Evolutionary conservation across 129 eudicot genomes (phyloP).

Genomic region (Oenanthe sinensis): DNA sequence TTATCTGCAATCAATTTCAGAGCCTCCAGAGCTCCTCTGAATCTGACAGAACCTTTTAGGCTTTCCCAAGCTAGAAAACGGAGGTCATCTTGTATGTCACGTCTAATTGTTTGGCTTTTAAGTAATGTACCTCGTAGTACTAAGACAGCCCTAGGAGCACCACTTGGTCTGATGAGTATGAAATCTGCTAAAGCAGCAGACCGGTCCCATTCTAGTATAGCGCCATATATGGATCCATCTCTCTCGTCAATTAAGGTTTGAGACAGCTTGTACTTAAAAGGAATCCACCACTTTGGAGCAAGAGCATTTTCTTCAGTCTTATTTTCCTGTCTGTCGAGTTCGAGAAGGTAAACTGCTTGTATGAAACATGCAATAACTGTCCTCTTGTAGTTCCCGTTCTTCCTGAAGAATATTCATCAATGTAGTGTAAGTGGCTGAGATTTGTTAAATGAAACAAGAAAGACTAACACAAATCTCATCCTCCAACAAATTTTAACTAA

Average conservation of each 20-base stretch:
- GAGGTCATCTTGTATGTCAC: conserved; percentile 85
- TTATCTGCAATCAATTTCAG: conserved; percentile 42
- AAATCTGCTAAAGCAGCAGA: conserved; percentile 84
- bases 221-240: conserved; percentile 92
- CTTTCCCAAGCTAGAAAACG: conserved; percentile 96
- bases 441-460: neutral
- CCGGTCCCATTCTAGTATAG: conserved; percentile 88
- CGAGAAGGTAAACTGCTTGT: conserved; percentile 90
- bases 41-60: conserved; percentile 82
- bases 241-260: conserved; percentile 67
- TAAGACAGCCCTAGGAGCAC: conserved; percentile 86
- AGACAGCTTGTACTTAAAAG: conserved; percentile 80
- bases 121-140: conserved; percentile 79
- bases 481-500: neutral
- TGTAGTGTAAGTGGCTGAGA: neutral
- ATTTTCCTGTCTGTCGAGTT: conserved; percentile 90
- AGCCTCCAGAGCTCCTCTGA: conserved; percentile 58
- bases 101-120: conserved; percentile 62
- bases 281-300: conserved; percentile 96
- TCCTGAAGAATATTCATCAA: conserved; percentile 37
- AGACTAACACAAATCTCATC: neutral
- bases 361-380: conserved; percentile 94
- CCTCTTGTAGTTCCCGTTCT: conserved; percentile 79
- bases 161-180: conserved; percentile 71
- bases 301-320: conserved; percentile 57